A percentile compares a stretch with the other conserved stretches of the same genome.
Evolutionary conservation across 768 basidiomycete species (phyloP).

Genomic region (Naganishia vaughanmartiniae): DNA sequence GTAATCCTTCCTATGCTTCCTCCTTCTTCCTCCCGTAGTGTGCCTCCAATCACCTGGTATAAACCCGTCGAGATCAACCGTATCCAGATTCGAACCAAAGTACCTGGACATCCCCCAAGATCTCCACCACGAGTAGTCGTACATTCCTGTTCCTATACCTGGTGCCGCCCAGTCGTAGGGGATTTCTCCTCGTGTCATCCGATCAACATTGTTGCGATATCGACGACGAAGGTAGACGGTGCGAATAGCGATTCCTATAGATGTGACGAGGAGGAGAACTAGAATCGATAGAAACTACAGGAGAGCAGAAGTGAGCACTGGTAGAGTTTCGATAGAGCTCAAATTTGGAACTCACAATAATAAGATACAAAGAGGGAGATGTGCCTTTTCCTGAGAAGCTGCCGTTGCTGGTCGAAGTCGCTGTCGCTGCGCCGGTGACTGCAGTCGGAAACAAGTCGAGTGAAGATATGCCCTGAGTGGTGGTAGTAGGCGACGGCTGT

Average conservation of each 20-base stretch:
- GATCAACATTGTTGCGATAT: constrained; percentile 19
- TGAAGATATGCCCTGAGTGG: constrained; percentile 13
- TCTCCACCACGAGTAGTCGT: constrained; percentile 18
- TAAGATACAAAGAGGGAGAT: constrained; percentile 6
- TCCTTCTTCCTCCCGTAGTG: neutral
- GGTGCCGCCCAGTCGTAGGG: constrained; percentile 2
- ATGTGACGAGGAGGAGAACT: constrained; percentile 23
- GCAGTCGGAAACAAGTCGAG: constrained; percentile 18
- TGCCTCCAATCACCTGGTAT: constrained; percentile 7
- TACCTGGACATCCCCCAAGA: constrained; percentile 4
- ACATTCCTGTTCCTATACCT: neutral
- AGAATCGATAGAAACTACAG: constrained; percentile 25
- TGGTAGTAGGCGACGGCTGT: neutral
- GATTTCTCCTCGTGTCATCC: constrained; percentile 7
- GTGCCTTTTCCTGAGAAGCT: neutral
- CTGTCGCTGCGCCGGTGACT: neutral
- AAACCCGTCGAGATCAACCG: constrained; percentile 7
- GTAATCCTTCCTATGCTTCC: constrained; percentile 16
- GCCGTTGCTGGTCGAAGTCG: constrained; percentile 7
- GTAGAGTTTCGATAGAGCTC: neutral
- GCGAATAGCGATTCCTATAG: constrained; percentile 17
- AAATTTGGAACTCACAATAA: neutral
- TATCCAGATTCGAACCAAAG: constrained; percentile 15
- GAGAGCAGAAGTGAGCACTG: neutral
- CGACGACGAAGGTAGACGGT: constrained; percentile 27